A percentile compares a stretch with the other conserved stretches of the same genome.
Conservation (phyloP, 306 rosid genomes). For the Trichosanthes cucumerina region DNA sequence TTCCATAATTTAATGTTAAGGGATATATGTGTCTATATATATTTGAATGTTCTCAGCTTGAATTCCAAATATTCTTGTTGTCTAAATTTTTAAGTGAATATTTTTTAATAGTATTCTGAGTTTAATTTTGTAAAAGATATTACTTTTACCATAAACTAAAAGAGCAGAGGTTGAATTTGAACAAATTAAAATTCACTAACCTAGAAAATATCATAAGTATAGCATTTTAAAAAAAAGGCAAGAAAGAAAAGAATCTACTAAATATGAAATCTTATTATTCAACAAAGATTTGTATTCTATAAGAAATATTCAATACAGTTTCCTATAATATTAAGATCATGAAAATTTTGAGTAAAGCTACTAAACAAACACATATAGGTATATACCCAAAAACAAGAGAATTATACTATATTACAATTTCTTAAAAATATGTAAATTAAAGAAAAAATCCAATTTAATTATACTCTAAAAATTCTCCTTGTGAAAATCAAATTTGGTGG, state of each 20-base stretch:
- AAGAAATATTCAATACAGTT: not conserved
- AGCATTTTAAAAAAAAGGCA: not conserved
- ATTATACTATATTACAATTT: constrained; percentile 3
- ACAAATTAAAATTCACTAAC: no score
- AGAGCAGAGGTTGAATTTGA: no score
- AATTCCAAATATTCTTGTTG: no score
- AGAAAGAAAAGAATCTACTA: not conserved
- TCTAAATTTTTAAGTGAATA: no score
- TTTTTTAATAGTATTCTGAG: no score
- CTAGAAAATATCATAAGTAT: not conserved
- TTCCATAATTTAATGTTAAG: no score
- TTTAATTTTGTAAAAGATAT: not conserved
- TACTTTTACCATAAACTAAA: not conserved
- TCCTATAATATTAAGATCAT: not conserved
- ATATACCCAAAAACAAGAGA: not conserved
- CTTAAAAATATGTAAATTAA: not conserved
- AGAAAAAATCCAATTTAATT: not conserved
- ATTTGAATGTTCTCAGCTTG: no score
- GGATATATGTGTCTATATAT: no score
- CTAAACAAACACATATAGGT: not conserved
- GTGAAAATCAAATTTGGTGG: constrained; percentile 83
- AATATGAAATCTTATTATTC: not conserved
- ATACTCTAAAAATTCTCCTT: constrained; percentile 57
- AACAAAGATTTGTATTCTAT: not conserved
- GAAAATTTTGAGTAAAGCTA: not conserved